phyloP scores from a whole-genome alignment of 495 filamentous ascomycete species.

The Polyplosphaeria fusca region DNA sequence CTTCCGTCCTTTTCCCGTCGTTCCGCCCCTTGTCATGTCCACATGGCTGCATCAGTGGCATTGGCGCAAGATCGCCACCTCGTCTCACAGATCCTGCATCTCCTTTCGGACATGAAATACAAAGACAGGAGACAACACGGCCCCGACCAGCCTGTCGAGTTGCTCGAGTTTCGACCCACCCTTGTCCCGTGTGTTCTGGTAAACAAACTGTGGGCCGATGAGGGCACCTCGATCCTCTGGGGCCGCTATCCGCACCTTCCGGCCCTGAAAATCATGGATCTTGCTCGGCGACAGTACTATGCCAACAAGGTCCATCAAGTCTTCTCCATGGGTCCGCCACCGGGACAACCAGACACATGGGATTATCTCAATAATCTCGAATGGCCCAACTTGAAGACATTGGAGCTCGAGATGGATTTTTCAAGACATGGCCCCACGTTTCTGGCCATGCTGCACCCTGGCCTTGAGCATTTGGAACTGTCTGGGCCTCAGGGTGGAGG shows the following conservation, averaged over 20 bases:
- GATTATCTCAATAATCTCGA: conserved; percentile 15
- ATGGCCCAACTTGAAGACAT: conserved; percentile 24
- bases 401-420: conserved; percentile 29
- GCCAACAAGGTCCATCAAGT: conserved; percentile 29
- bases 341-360: not conserved
- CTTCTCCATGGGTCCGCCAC: conserved; percentile 19
- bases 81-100: conserved; percentile 21
- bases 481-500: conserved; percentile 17
- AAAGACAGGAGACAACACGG: conserved; percentile 20
- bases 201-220: conserved; percentile 26
- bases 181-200: conserved; percentile 29
- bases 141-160: conserved; percentile 22
- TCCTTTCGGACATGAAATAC: conserved; percentile 28
- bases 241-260: conserved; percentile 29
- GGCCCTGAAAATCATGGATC: conserved; percentile 18
- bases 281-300: conserved; percentile 24
- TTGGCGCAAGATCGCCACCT: conserved; percentile 15
- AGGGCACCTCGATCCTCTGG: conserved; percentile 28
- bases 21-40: not conserved
- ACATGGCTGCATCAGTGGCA: conserved; percentile 1
- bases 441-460: conserved; percentile 11
- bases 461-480: conserved; percentile 24
- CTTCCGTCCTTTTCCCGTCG: conserved; percentile 3
- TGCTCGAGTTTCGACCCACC: conserved; percentile 32
- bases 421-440: conserved; percentile 19